phyloP scores from a whole-genome alignment of 306 rosid genomes.

The Pyrus communis region DNA sequence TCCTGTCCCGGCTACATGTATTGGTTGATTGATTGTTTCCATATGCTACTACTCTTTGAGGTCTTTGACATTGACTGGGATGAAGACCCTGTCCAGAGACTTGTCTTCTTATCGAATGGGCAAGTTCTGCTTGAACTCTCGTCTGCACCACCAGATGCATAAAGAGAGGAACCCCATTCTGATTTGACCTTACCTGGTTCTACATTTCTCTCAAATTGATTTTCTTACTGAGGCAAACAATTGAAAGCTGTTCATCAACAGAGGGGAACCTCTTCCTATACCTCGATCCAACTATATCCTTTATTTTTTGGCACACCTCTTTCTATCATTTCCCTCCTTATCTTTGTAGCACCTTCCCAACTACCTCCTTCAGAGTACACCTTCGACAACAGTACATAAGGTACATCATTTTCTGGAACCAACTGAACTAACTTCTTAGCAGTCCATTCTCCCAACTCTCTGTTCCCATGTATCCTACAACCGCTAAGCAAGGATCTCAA shows the following conservation, averaged over 20 bases:
- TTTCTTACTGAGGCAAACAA: not conserved
- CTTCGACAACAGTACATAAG: slow-evolving; percentile 32
- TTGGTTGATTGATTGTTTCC: not conserved
- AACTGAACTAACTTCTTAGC: slow-evolving; percentile 29
- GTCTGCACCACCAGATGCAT: not conserved
- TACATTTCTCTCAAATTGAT: not conserved
- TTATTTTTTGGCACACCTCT: slow-evolving; percentile 26
- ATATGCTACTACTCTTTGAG: not conserved
- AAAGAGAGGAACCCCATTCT: not conserved
- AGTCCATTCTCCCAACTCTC: slow-evolving; percentile 44
- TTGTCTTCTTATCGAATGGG: not conserved
- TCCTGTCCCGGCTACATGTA: not conserved
- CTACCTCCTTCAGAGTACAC: slow-evolving; percentile 43
- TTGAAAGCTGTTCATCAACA: not conserved
- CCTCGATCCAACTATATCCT: slow-evolving; percentile 47
- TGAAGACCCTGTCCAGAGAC: not conserved
- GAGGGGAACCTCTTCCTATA: slow-evolving; percentile 1
- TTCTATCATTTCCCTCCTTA: slow-evolving; percentile 29
- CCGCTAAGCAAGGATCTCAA: slow-evolving; percentile 52
- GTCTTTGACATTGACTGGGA: not conserved
- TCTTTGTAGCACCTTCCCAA: slow-evolving; percentile 45
- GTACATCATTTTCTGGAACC: slow-evolving; percentile 33
- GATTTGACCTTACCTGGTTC: not conserved
- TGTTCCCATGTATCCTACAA: slow-evolving; percentile 45
- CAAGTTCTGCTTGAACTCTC: not conserved